These are phyloP conservation scores for Plenodomus lindquistii DNA, from an alignment of 2,329 filamentous ascomycete species.

Conservation along the genomic window DNA sequence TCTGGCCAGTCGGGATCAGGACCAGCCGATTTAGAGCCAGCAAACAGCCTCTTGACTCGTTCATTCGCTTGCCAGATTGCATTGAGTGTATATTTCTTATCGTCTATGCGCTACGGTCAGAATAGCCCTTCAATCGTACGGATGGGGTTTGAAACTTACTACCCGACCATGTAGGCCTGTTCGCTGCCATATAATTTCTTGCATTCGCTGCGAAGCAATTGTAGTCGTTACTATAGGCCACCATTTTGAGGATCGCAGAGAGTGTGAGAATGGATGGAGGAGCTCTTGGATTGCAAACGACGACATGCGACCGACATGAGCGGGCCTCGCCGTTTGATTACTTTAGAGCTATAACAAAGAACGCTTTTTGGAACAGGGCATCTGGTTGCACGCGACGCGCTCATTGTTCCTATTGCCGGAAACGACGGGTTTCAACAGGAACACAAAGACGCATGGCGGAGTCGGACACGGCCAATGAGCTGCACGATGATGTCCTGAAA, in stretches of 20 bases:
- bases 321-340: too few species aligned
- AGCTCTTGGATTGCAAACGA: too few species aligned
- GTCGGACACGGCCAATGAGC: too few species aligned
- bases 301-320: too few species aligned
- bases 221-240: background rate
- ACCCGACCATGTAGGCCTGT: background rate
- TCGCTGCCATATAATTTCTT: background rate
- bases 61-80: background rate
- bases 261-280: too few species aligned
- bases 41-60: background rate
- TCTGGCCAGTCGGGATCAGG: background rate
- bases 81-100: background rate
- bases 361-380: background rate
- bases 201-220: background rate
- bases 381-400: background rate
- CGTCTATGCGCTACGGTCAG: background rate
- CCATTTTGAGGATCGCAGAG: too few species aligned
- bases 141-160: too few species aligned
- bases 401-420: background rate
- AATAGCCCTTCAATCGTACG: too few species aligned
- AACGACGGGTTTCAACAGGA: background rate
- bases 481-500: too few species aligned
- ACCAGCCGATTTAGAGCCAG: background rate
- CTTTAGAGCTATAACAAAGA: background rate
- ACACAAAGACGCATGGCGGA: background rate